phyloP scores from a whole-genome alignment of 768 basidiomycete genomes.

The Jaapia argillacea region DNA sequence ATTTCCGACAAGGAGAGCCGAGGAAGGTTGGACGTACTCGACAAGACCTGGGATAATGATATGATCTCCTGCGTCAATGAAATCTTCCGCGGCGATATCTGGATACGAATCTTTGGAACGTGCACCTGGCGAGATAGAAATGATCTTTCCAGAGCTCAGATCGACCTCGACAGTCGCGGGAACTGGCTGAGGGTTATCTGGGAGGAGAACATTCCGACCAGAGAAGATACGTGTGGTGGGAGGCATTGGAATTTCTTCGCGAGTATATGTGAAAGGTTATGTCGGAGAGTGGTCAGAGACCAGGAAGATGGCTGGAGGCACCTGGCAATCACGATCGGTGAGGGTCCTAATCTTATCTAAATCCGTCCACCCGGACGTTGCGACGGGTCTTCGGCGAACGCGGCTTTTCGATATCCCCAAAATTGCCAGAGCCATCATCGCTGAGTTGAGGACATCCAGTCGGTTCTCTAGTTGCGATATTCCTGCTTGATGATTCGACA shows the following conservation, averaged over 20 bases:
- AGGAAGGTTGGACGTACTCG: slow-evolving; percentile 28
- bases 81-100: slow-evolving; percentile 16
- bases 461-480: too few relatives aligned
- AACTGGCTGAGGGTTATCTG: slow-evolving; percentile 11
- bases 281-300: too few relatives aligned
- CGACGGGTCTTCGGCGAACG: too few relatives aligned
- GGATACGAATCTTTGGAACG: slow-evolving; percentile 11
- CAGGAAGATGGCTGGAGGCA: too few relatives aligned
- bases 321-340: too few relatives aligned
- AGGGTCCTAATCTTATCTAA: too few relatives aligned
- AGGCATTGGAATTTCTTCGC: background rate
- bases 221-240: slow-evolving; percentile 10
- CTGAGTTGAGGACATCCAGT: too few relatives aligned
- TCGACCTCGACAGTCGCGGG: slow-evolving; percentile 35
- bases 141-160: slow-evolving; percentile 28
- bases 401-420: too few relatives aligned
- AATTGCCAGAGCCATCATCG: too few relatives aligned
- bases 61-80: slow-evolving; percentile 26
- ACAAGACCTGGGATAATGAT: slow-evolving; percentile 43
- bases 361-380: too few relatives aligned
- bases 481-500: too few relatives aligned
- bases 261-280: too few relatives aligned
- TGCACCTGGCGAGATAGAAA: slow-evolving; percentile 17
- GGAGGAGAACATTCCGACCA: slow-evolving; percentile 17
- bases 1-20: background rate